A percentile compares a stretch with the other conserved stretches of the same genome.
Conservation (phyloP, 2,329 filamentous ascomycete genomes). For the Cercospora sp. region DNA sequence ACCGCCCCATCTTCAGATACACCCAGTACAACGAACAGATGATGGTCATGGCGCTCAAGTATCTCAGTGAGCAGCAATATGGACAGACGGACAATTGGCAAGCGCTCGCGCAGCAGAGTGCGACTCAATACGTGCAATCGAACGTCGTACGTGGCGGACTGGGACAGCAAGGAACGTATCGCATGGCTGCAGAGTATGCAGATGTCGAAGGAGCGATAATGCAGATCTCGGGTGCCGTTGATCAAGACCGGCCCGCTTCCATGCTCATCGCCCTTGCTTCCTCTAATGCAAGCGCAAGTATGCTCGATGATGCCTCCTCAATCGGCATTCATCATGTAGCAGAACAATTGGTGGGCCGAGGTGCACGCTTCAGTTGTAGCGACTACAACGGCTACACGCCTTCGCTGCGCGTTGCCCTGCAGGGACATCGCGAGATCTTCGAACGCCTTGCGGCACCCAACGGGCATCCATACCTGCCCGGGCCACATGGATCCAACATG, state of each 20-base stretch:
- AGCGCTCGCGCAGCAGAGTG: conserved; percentile 32
- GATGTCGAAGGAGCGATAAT: conserved; percentile 21
- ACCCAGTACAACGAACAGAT: conserved; percentile 49
- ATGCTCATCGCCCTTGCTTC: conserved; percentile 29
- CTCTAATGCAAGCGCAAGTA: not conserved
- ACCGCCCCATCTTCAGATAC: conserved; percentile 47
- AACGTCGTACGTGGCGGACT: conserved; percentile 19
- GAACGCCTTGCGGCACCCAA: conserved; percentile 71
- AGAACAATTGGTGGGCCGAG: not conserved
- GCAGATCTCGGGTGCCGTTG: conserved; percentile 49
- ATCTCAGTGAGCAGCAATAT: conserved; percentile 39
- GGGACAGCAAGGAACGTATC: conserved; percentile 19
- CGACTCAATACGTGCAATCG: conserved; percentile 30
- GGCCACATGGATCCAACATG: conserved; percentile 43
- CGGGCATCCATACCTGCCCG: conserved; percentile 66
- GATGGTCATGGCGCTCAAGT: conserved; percentile 59
- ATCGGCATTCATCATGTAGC: not conserved
- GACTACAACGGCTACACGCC: conserved; percentile 81
- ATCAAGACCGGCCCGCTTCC: conserved; percentile 51
- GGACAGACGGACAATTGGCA: conserved; percentile 37
- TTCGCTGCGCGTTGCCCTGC: conserved; percentile 77
- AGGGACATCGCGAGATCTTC: conserved; percentile 73
- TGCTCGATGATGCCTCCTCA: not conserved
- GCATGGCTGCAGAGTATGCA: conserved; percentile 17
- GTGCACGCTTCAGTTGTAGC: not conserved